A percentile compares a stretch with the other conserved stretches of the same genome.
These are phyloP conservation scores for Capsicum rhomboideum DNA, from an alignment of 257 asterid species.

Conservation along the genomic window DNA sequence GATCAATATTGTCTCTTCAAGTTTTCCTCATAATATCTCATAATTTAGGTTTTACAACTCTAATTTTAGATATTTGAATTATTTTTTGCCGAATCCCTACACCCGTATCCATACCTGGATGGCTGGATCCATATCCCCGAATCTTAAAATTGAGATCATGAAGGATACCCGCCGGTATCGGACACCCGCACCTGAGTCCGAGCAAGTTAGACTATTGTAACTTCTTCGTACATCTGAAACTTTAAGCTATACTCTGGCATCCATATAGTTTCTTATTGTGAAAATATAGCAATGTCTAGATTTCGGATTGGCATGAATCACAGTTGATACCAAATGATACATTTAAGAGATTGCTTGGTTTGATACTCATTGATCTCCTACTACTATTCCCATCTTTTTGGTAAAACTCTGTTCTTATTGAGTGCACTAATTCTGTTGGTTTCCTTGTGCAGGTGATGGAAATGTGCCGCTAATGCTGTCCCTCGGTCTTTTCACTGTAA, in stretches of 20 bases:
- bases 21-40: no score
- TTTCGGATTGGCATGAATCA: neutral
- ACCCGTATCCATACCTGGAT: no score
- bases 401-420: neutral
- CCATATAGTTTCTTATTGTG: neutral
- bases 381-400: neutral
- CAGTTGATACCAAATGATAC: neutral
- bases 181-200: no score
- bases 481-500: constrained; percentile 71
- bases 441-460: constrained; percentile 41
- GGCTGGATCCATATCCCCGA: no score
- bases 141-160: no score
- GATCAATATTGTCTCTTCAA: no score
- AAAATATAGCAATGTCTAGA: neutral
- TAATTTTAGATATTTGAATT: no score
- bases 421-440: neutral
- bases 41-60: no score
- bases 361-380: neutral
- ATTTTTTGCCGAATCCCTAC: no score
- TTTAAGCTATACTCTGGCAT: neutral
- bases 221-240: neutral
- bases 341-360: neutral
- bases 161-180: no score
- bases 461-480: constrained; percentile 43
- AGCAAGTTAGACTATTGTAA: neutral